A percentile compares a stretch with the other conserved stretches of the same genome.
Conservation (phyloP, 495 filamentous ascomycete species). For the Lepraria neglecta region DNA sequence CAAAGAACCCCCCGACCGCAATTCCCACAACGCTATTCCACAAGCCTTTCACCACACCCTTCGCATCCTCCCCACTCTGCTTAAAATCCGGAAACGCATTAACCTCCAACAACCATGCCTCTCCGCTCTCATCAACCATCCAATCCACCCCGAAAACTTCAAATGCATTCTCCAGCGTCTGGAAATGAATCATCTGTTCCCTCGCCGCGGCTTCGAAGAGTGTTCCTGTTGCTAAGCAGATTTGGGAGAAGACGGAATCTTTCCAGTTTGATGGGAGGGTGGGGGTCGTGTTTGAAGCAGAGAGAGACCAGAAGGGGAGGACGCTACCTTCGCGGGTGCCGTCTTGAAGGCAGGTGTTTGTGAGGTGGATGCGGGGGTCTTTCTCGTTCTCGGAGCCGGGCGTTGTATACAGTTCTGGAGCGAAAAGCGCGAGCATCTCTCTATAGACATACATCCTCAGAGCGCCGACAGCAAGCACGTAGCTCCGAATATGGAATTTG, state of each 20-base stretch:
- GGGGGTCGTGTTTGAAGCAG: slow-evolving; percentile 37
- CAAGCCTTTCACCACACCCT: slow-evolving; percentile 62
- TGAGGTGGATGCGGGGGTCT: slow-evolving; percentile 69
- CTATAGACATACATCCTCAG: slow-evolving; percentile 81
- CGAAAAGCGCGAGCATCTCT: slow-evolving; percentile 89
- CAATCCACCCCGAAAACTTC: slow-evolving; percentile 93
- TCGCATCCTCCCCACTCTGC: slow-evolving; percentile 75
- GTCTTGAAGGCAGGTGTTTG: slow-evolving; percentile 89
- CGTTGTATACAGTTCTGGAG: slow-evolving; percentile 56
- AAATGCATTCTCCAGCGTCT: slow-evolving; percentile 77
- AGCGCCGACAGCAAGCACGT: slow-evolving; percentile 72
- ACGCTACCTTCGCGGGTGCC: slow-evolving; percentile 54
- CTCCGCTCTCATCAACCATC: slow-evolving; percentile 60
- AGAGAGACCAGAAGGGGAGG: slow-evolving; percentile 57
- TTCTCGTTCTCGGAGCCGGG: slow-evolving; percentile 25
- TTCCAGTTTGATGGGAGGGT: slow-evolving; percentile 44
- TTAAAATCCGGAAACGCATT: slow-evolving; percentile 94
- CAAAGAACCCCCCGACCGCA: slow-evolving; percentile 60
- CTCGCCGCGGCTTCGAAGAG: slow-evolving; percentile 78
- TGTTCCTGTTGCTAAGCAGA: slow-evolving; percentile 64
- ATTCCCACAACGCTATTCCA: slow-evolving; percentile 65
- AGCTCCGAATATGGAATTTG: slow-evolving; percentile 94
- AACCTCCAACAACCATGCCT: slow-evolving; percentile 76
- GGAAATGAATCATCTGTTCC: slow-evolving; percentile 83
- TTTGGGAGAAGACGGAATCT: slow-evolving; percentile 60